These are phyloP conservation scores for Pseudogymnoascus sp. DNA, from an alignment of 2,329 filamentous ascomycete species.

Conservation along the genomic window DNA sequence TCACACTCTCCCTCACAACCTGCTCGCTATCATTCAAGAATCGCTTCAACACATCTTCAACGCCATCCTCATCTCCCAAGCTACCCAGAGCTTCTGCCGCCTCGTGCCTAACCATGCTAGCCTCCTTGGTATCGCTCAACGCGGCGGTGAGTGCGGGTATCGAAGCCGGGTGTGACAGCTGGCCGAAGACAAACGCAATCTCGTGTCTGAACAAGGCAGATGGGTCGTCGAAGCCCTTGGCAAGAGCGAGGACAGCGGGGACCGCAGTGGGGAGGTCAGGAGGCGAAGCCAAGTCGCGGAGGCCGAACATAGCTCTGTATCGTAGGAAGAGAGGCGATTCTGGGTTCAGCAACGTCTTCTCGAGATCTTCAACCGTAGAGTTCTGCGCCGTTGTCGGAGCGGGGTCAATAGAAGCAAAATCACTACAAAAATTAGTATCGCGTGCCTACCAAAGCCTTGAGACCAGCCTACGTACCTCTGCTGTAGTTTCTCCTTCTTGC, in stretches of 20 bases:
- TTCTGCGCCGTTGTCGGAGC: slow-evolving; percentile 67
- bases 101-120: slow-evolving; percentile 95
- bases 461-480: slow-evolving; percentile 54
- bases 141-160: slow-evolving; percentile 79
- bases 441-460: slow-evolving; percentile 10
- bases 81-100: slow-evolving; percentile 93
- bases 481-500: slow-evolving; percentile 67
- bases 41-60: slow-evolving; percentile 72
- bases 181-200: slow-evolving; percentile 96
- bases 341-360: slow-evolving; percentile 69
- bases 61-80: slow-evolving; percentile 84
- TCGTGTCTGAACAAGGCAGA: slow-evolving; percentile 96
- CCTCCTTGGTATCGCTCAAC: slow-evolving; percentile 71
- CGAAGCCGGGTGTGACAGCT: slow-evolving; percentile 91
- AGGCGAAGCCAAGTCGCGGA: slow-evolving; percentile 89
- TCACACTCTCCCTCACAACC: slow-evolving; percentile 87
- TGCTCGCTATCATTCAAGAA: slow-evolving; percentile 87
- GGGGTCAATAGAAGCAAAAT: slow-evolving; percentile 92
- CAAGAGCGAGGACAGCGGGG: slow-evolving; percentile 77
- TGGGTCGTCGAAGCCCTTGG: slow-evolving; percentile 73
- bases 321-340: slow-evolving; percentile 75
- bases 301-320: slow-evolving; percentile 96
- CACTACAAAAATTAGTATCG: slow-evolving; percentile 43
- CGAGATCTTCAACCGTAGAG: slow-evolving; percentile 63
- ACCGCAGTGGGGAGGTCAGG: slow-evolving; percentile 83